Evolutionary conservation across 1,284 basidiomycete species (phyloP), one percentile per base, ranked within the genome.

Genomic region (Microbotryum scabiosae): DNA sequence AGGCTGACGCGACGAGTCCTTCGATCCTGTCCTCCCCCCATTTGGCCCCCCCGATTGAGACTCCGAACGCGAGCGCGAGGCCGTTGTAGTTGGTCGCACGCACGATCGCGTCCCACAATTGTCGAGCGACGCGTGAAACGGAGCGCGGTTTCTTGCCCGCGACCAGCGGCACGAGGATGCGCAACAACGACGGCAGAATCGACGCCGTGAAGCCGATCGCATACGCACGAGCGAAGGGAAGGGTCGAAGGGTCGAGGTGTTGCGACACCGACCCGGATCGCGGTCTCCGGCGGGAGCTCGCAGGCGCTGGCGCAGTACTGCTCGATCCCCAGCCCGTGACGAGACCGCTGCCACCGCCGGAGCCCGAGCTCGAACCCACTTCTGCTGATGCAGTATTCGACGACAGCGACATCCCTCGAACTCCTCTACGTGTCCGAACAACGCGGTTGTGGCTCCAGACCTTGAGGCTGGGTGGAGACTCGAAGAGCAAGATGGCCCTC

Each of bases 151-250:
- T 61, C 32, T 50, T 32, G 25, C 44, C 52, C 36, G 56, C 28
- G 21, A 60, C 30, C 16, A 59, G 28, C 9, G 51, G 36, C 20
- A 67, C 16, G 18, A 70, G 23, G 20, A 61, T 26, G n/a, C 62
- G 50, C 4, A 69, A 7, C n/a, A 64, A 4, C 2, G 56, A 45
- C 1, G 67, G 69, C 5, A 54, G n/a, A 44, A 54, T 54, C 44
- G 57, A 25, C 2, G 59, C 65, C 0, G 44, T 21, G 56, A 57
- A 65, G 4, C 69, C 69, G 47, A 70, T 60, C 9, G 49, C 44
- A 26, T 46, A 59, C 1, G 67, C 65, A 12, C 69, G 61, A 10
- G 67, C 21, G 53, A 70, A 70, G 12, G 64, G 60, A 16, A 47
- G 50, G 2, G 63, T 61, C 3, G 69, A 62, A 1, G 69, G 67